Evolutionary conservation across 2,329 filamentous ascomycete species (phyloP).

Genomic region (Curvularia hawaiiensis): DNA sequence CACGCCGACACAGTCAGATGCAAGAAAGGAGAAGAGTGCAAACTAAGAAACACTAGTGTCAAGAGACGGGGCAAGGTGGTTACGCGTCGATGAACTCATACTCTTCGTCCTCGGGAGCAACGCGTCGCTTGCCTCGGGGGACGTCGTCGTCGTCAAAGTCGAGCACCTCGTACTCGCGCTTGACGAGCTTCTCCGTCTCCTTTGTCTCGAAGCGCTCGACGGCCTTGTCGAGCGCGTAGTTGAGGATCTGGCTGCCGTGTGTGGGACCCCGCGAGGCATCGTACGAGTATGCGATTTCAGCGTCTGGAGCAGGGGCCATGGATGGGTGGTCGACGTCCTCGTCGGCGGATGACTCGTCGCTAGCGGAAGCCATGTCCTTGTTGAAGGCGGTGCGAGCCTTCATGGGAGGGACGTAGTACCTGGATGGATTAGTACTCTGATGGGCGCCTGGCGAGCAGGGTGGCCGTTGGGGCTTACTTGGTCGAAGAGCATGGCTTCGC

Average conservation of each 20-base stretch:
- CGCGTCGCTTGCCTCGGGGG: constrained; percentile 38
- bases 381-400: constrained; percentile 46
- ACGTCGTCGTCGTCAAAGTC: constrained; percentile 45
- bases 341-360: constrained; percentile 52
- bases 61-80: constrained; percentile 11
- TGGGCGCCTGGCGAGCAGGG: not conserved
- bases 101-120: constrained; percentile 47
- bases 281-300: constrained; percentile 60
- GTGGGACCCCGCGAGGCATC: constrained; percentile 57
- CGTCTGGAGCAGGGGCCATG: constrained; percentile 54
- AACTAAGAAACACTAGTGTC: constrained; percentile 11
- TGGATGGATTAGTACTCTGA: constrained; percentile 24
- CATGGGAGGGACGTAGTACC: constrained; percentile 31
- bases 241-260: constrained; percentile 63
- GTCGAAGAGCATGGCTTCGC: constrained; percentile 37
- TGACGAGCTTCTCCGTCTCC: constrained; percentile 65
- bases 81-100: constrained; percentile 49
- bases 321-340: constrained; percentile 53
- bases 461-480: constrained; percentile 30
- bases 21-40: constrained; percentile 22
- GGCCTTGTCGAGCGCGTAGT: constrained; percentile 61
- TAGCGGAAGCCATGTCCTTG: constrained; percentile 51
- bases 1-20: constrained; percentile 33
- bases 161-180: constrained; percentile 63
- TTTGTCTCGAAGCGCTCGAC: constrained; percentile 65